Evolutionary conservation across 192 early-diverging fungal genomes (phyloP), one percentile per base, ranked within the genome.

Genomic region (Diversispora eburnea): DNA sequence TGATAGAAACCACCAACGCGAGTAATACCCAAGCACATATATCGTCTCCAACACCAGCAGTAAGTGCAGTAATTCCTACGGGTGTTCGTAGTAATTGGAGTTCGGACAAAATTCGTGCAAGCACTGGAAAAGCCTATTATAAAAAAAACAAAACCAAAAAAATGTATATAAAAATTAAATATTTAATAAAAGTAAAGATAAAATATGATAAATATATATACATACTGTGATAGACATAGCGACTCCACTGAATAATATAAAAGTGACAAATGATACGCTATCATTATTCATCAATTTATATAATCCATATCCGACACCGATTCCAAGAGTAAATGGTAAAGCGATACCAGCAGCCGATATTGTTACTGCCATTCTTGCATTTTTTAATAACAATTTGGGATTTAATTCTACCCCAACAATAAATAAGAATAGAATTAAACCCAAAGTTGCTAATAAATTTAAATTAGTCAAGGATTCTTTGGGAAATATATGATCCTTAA

Each of bases 61-160:
- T 89, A 61, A 98, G 87, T 17, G 94, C 88, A n/a, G 91, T 83
- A 17, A 89, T 84, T 10, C 95, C 97, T 8, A 96, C 93, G 7
- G 81, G 82, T 39, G 94, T 93, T 5, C 83, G 81, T 46, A 97
- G 79, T 45, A 98, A 77, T 74, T 95, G 94, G 47, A 89, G 84
- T 79, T 97, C 95, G 0, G 93, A 89, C 67, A 98, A 78, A 62
- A 98, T 96, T 73, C 97, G 95, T 0, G 93, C 96, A 42, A 98
- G 85, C 1, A 98, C 96, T 0, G 96, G 96, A 70, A 96, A 98
- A 0, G 95, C 95, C 80, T 83, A 58, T 3, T 25, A 52, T 15
- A 64, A 46, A 43, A 19, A 75, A 55, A 39, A 20, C 25, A 55
- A 46, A 43, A 75, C 15, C n/a, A n/a, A n/a, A n/a, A n/a, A n/a